Evolutionary conservation across 176 grass and related monocot species (phyloP).

Genomic region (Ampelocalamus luodianensis): DNA sequence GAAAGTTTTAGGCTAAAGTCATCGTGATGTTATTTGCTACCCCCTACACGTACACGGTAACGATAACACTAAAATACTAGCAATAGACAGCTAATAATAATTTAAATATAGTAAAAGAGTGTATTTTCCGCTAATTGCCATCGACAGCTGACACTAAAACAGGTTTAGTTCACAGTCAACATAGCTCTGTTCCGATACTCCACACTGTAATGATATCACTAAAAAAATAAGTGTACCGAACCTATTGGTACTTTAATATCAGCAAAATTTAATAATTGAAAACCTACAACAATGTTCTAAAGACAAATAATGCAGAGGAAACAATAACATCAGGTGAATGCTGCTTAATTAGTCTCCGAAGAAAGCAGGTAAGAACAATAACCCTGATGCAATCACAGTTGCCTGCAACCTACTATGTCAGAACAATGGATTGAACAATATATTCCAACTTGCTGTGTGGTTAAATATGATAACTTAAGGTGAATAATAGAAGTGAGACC

Average conservation of each 20-base stretch:
- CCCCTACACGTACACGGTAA: no score
- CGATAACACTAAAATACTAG: no score
- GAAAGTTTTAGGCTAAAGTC: no score
- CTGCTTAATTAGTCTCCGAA: background rate
- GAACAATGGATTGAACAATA: background rate
- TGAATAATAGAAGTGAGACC: background rate
- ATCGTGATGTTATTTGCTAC: no score
- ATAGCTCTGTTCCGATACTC: background rate
- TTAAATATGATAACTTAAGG: conserved; percentile 14
- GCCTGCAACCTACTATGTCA: no score
- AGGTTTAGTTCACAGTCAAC: background rate
- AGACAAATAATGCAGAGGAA: conserved; percentile 14
- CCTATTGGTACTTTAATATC: no score
- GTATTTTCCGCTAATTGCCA: background rate
- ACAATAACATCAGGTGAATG: background rate
- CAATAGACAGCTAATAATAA: no score
- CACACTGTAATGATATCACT: background rate
- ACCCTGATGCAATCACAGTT: background rate
- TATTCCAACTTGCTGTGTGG: background rate
- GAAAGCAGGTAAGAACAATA: background rate
- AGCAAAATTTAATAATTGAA: no score
- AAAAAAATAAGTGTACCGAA: background rate
- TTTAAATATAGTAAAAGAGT: no score
- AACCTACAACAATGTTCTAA: background rate
- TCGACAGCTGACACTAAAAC: background rate